Base-by-base conservation (phyloP, 768 basidiomycete species). In the Boletus sp. region DNA sequence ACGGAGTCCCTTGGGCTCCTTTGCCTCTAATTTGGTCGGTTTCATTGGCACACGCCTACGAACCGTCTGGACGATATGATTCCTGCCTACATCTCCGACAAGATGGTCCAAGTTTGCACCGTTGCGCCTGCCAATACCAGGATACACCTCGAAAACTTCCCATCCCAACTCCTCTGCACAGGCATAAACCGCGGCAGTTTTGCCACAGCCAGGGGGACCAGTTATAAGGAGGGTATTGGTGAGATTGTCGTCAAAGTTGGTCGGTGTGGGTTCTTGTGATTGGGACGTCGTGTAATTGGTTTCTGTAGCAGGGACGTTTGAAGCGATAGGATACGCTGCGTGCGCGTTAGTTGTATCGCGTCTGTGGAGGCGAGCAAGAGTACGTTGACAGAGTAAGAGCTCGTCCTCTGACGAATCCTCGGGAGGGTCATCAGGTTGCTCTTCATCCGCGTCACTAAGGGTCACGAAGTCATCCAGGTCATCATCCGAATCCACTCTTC, bases 101-200 rank as follows among this genome's bases (percentile, higher is more conserved):
- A 94, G 79, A 55, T 80, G 79, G 55, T 88, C 85, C 61, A 99
- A 75, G 64, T 84, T 90, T 28, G 84, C 77, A 7, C 90, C 91
- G 57, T 84, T 90, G 36, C 97, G 83, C 66, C 83, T 90, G n/a
- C 94, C 94, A 50, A 95, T 86, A 3, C 97, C 97, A 28, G 97
- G 92, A 73, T 94, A 90, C 12, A 98, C 94, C 71, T 99, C 97
- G 66, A 98, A 97, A 12, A 98, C 85, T 49, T 95, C 92, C 92
- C 92, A 99, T 14, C 87, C 92, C 35, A 99, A 78, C 73, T 99
- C 96, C 52, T 86, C 84, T 5, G 94, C 93, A 67, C 94, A 95
- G 0, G 96, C 94, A 72, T 97, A 94, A 2, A 97, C 89, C 20
- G 92, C 83, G 2, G 92, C 87, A 6, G 94, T 95, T 76, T 99